phyloP scores from a whole-genome alignment of 345 rosid species.

The Atalantia buxifolia region DNA sequence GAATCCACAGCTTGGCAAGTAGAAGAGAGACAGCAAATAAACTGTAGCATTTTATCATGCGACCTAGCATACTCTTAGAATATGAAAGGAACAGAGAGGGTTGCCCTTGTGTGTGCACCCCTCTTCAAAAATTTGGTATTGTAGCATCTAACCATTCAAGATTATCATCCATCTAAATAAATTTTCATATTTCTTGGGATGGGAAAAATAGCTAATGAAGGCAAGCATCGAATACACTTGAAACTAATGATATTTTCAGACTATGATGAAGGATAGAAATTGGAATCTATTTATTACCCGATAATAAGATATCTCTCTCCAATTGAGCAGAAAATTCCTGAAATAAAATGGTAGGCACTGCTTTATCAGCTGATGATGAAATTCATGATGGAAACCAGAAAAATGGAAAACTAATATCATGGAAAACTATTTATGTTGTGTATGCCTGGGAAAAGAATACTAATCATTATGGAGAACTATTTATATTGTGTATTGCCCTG shows the following conservation, averaged over 20 bases:
- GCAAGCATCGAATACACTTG: not conserved
- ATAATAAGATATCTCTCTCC: constrained; percentile 78
- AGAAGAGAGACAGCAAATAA: not conserved
- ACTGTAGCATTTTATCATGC: not conserved
- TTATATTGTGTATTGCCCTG: not conserved
- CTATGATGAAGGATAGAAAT: not conserved
- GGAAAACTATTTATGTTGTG: not conserved
- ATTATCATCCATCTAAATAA: not conserved
- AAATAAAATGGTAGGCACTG: constrained; percentile 25
- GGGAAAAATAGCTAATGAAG: not conserved
- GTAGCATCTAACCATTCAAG: not conserved
- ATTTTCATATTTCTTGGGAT: not conserved
- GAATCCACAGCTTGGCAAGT: not conserved
- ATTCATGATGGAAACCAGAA: not conserved
- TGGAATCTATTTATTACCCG: constrained; percentile 50
- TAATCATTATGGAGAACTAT: not conserved
- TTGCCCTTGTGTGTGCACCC: not conserved
- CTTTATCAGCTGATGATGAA: constrained; percentile 16
- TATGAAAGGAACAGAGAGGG: not conserved
- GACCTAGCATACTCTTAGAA: not conserved
- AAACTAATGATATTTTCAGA: not conserved
- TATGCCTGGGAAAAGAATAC: not conserved
- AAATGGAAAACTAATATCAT: not conserved
- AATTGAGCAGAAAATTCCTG: constrained; percentile 97
- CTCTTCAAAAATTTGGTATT: not conserved